phyloP scores from a whole-genome alignment of 2,329 filamentous ascomycete species.

The Hypoxylon sp. region DNA sequence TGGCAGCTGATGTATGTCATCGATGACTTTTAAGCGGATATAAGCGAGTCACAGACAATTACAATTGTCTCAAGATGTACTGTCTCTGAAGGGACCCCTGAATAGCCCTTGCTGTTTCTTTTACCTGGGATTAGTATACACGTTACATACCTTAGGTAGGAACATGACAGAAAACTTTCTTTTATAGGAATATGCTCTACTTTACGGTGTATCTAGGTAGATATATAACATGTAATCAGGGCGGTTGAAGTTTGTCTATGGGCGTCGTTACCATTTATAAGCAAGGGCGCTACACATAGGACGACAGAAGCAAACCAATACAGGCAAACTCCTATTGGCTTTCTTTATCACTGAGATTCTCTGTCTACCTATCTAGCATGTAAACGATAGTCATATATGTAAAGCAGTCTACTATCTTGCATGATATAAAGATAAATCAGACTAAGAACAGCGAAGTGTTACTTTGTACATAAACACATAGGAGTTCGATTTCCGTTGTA shows the following conservation, averaged over 20 bases:
- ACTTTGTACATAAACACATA: not conserved
- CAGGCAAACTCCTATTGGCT: not conserved
- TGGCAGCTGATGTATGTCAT: constrained; percentile 12
- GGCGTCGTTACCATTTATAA: not conserved
- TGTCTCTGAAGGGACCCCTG: not conserved
- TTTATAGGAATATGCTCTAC: not conserved
- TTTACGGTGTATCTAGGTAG: not conserved
- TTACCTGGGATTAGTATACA: too few species aligned
- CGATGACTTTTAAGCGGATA: constrained; percentile 7
- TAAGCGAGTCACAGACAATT: not conserved
- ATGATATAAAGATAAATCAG: not conserved
- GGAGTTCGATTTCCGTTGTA: too few species aligned
- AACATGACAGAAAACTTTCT: not conserved
- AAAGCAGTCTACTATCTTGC: not conserved
- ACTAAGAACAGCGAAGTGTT: not conserved
- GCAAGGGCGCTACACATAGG: not conserved
- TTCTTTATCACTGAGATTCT: not conserved
- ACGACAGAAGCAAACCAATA: not conserved
- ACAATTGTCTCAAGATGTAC: not conserved
- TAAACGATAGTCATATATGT: not conserved
- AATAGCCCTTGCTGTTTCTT: too few species aligned
- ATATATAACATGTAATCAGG: too few species aligned
- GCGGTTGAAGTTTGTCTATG: too few species aligned
- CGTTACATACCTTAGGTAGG: too few species aligned
- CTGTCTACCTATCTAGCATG: not conserved